Evolutionary conservation across 2,329 filamentous ascomycete genomes (phyloP).

Genomic region (Exophiala dermatitidis): DNA sequence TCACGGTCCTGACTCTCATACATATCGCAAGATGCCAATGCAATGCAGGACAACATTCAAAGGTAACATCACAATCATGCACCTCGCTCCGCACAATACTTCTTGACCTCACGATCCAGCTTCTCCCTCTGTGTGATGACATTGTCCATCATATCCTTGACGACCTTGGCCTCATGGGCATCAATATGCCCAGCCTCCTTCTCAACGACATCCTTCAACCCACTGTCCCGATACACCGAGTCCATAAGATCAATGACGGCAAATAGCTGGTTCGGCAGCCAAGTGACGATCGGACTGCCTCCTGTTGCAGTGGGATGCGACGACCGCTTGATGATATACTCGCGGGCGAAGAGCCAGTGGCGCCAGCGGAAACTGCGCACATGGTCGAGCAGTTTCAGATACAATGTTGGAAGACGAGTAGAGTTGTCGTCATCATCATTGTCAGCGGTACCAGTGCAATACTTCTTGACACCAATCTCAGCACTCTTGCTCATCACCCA

Average conservation of each 20-base stretch:
- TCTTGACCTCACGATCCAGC: conserved; percentile 38
- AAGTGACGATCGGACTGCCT: conserved; percentile 45
- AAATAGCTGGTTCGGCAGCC: conserved; percentile 43
- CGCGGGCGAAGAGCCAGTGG: conserved; percentile 44
- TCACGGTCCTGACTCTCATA: too few relatives aligned
- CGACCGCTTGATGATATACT: conserved; percentile 43
- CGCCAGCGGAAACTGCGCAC: conserved; percentile 46
- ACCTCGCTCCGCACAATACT: conserved; percentile 42
- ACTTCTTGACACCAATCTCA: conserved; percentile 40
- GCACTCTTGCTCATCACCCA: conserved; percentile 54
- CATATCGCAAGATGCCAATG: neutral
- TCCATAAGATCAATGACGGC: conserved; percentile 46
- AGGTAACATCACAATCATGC: conserved; percentile 26
- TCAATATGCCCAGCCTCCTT: neutral
- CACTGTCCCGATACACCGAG: conserved; percentile 35
- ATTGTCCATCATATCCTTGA: conserved; percentile 33
- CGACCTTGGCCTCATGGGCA: conserved; percentile 15
- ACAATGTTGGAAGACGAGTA: conserved; percentile 34
- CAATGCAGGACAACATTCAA: neutral
- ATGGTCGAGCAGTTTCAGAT: conserved; percentile 42
- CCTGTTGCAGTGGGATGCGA: conserved; percentile 43
- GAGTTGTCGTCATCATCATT: conserved; percentile 30
- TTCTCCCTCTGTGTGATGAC: conserved; percentile 34
- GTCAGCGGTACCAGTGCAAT: conserved; percentile 9
- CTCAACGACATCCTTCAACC: conserved; percentile 13